phyloP scores from a whole-genome alignment of 2,329 filamentous ascomycete species.

The Lasiodiplodia citricola region DNA sequence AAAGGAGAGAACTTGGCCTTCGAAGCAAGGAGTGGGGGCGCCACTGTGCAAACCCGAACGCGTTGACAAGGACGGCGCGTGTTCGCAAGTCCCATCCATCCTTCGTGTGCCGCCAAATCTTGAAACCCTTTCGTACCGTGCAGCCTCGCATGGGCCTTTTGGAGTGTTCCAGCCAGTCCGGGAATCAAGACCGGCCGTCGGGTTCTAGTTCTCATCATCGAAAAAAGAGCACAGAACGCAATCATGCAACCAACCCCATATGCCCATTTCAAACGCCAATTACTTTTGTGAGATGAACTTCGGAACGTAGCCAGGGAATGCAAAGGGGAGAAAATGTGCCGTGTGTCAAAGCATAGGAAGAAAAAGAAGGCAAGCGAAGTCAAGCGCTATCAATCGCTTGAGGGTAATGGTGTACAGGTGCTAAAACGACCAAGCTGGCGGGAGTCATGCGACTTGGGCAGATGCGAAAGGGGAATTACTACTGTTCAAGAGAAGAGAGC shows the following conservation, averaged over 20 bases:
- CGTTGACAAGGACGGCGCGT: background rate
- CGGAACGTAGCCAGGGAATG: slow-evolving; percentile 18
- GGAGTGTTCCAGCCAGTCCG: slow-evolving; percentile 18
- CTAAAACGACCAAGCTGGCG: slow-evolving; percentile 23
- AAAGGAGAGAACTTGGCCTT: slow-evolving; percentile 15
- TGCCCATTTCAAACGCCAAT: slow-evolving; percentile 25
- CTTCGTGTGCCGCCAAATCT: slow-evolving; percentile 15
- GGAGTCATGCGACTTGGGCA: slow-evolving; percentile 1
- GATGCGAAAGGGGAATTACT: slow-evolving; percentile 10
- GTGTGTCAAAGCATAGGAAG: background rate
- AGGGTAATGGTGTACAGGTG: slow-evolving; percentile 23
- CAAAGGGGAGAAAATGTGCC: slow-evolving; percentile 11
- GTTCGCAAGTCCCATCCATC: background rate
- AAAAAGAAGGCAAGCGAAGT: slow-evolving; percentile 4
- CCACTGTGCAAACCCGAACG: slow-evolving; percentile 16
- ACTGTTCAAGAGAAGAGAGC: slow-evolving; percentile 57
- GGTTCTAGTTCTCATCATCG: slow-evolving; percentile 26
- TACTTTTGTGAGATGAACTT: slow-evolving; percentile 24
- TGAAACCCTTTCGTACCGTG: slow-evolving; percentile 12
- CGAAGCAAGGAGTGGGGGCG: slow-evolving; percentile 13
- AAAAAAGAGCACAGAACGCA: slow-evolving; percentile 21
- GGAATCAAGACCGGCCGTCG: slow-evolving; percentile 16
- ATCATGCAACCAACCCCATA: slow-evolving; percentile 27
- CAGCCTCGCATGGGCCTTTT: slow-evolving; percentile 9
- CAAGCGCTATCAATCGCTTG: slow-evolving; percentile 21